phyloP scores from a whole-genome alignment of 495 filamentous ascomycete genomes.

The Friedmanniomyces simplex region DNA sequence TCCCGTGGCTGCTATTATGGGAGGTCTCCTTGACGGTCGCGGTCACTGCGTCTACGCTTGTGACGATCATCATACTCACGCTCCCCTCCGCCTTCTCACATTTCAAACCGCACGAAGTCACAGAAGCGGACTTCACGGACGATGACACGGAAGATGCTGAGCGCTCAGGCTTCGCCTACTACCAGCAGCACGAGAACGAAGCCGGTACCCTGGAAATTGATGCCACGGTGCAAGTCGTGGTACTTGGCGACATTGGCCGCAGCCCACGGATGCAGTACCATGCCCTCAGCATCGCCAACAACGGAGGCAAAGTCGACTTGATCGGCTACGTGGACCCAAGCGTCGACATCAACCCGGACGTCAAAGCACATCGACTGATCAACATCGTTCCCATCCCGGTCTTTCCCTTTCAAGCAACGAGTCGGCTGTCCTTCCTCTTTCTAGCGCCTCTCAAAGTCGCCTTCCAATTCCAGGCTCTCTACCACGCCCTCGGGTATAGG shows the following conservation, averaged over 20 bases:
- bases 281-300: slow-evolving; percentile 80
- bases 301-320: slow-evolving; percentile 69
- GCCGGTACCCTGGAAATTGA: slow-evolving; percentile 25
- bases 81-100: slow-evolving; percentile 37
- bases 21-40: slow-evolving; percentile 25
- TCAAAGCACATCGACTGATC: slow-evolving; percentile 53
- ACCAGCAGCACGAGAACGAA: slow-evolving; percentile 13
- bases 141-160: slow-evolving; percentile 9
- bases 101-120: slow-evolving; percentile 25
- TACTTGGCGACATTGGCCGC: slow-evolving; percentile 93
- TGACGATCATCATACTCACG: slow-evolving; percentile 41
- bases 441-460: slow-evolving; percentile 78
- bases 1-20: slow-evolving; percentile 11
- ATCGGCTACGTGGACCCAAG: slow-evolving; percentile 69
- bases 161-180: slow-evolving; percentile 17
- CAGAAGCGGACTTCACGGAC: slow-evolving; percentile 11
- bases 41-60: slow-evolving; percentile 40
- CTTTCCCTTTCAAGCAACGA: slow-evolving; percentile 58
- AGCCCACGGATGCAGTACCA: slow-evolving; percentile 99
- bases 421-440: slow-evolving; percentile 66
- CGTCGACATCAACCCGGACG: slow-evolving; percentile 58
- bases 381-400: slow-evolving; percentile 54
- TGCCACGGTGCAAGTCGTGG: slow-evolving; percentile 67
- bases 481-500: slow-evolving; percentile 59
- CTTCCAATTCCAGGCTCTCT: slow-evolving; percentile 63